Evolutionary conservation across 2,329 filamentous ascomycete species (phyloP).

Genomic region (Beauveria sp.): DNA sequence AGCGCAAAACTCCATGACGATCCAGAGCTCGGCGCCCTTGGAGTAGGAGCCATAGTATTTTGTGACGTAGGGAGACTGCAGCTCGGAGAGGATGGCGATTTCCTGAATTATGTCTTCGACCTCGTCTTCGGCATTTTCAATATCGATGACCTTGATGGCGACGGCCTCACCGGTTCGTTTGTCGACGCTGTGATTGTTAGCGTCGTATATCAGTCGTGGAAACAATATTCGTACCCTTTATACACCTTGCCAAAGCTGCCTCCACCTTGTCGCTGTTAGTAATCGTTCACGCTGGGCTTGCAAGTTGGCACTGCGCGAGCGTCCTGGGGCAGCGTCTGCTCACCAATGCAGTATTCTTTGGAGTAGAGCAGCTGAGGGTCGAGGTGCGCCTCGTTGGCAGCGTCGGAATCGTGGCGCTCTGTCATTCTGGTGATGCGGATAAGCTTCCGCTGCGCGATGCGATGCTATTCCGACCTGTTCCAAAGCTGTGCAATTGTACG

Average conservation of each 20-base stretch:
- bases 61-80: slow-evolving; percentile 93
- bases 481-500: neutral
- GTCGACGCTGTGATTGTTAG: slow-evolving; percentile 61
- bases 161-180: slow-evolving; percentile 89
- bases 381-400: slow-evolving; percentile 44
- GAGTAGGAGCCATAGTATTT: slow-evolving; percentile 97
- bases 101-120: slow-evolving; percentile 99
- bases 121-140: slow-evolving; percentile 97
- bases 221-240: slow-evolving; percentile 64
- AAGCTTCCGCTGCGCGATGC: neutral
- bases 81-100: slow-evolving; percentile 91
- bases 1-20: slow-evolving; percentile 98
- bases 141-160: slow-evolving; percentile 97
- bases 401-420: slow-evolving; percentile 39
- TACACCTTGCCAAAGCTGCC: slow-evolving; percentile 98
- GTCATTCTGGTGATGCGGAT: slow-evolving; percentile 31
- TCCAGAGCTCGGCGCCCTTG: slow-evolving; percentile 95
- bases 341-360: slow-evolving; percentile 84
- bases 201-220: neutral
- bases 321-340: slow-evolving; percentile 19
- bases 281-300: neutral
- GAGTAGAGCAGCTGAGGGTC: slow-evolving; percentile 91
- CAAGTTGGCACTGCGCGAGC: neutral
- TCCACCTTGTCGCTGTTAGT: slow-evolving; percentile 52
- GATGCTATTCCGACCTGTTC: neutral